Conservation (phyloP, 768 basidiomycete species). For the Sutorius australiensis region DNA sequence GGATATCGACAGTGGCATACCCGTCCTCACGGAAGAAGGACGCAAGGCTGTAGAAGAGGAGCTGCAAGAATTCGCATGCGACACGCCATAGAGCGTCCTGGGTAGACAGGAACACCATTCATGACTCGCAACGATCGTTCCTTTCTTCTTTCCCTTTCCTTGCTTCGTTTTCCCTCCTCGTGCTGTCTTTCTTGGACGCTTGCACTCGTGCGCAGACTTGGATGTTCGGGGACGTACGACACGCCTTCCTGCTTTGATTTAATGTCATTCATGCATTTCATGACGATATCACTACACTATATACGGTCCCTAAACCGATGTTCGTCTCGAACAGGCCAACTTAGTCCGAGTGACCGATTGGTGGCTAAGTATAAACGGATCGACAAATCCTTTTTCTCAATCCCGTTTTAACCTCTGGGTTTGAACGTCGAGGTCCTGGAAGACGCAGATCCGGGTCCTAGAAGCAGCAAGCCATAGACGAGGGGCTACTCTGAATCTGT, state of each 20-base stretch:
- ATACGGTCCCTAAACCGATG: slow-evolving; percentile 14
- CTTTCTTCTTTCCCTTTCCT: not conserved
- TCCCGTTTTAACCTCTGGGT: not conserved
- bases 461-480: not conserved
- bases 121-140: slow-evolving; percentile 10
- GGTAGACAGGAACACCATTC: not conserved
- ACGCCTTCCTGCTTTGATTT: slow-evolving; percentile 3
- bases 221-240: slow-evolving; percentile 5
- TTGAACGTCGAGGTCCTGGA: not conserved
- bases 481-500: no score
- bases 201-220: not conserved
- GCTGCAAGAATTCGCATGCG: slow-evolving; percentile 29
- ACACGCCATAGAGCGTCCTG: slow-evolving; percentile 11
- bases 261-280: slow-evolving; percentile 14
- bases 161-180: no score
- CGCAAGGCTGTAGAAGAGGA: slow-evolving; percentile 72
- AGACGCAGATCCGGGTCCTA: not conserved
- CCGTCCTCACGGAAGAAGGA: slow-evolving; percentile 67
- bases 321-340: not conserved
- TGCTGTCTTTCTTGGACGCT: slow-evolving; percentile 11
- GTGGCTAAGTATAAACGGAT: not conserved
- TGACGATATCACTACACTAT: slow-evolving; percentile 30
- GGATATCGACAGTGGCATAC: slow-evolving; percentile 61
- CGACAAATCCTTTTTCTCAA: not conserved
- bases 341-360: not conserved